These are phyloP conservation scores for Cucumis melo DNA, from an alignment of 306 rosid genomes.

Conservation along the genomic window DNA sequence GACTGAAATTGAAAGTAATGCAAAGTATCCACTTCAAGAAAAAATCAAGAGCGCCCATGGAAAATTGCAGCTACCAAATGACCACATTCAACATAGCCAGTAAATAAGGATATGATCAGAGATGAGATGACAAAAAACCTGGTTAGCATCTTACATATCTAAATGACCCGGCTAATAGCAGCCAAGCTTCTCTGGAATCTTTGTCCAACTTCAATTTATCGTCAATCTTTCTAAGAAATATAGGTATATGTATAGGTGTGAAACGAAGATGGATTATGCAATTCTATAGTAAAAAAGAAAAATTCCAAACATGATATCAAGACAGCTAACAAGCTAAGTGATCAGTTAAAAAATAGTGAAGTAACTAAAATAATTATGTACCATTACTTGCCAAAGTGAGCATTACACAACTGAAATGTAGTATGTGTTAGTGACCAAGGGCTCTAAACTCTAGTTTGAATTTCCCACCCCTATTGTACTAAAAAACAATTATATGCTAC, in stretches of 20 bases:
- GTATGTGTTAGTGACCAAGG: too few relatives aligned
- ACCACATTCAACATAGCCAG: background rate
- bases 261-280: background rate
- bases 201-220: background rate
- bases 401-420: too few relatives aligned
- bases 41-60: background rate
- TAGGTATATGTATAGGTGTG: background rate
- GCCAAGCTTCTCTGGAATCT: background rate
- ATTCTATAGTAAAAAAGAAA: background rate
- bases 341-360: background rate
- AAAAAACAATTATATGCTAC: background rate
- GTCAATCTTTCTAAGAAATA: background rate
- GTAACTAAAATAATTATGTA: background rate
- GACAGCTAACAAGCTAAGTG: background rate
- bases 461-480: too few relatives aligned
- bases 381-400: too few relatives aligned
- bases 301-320: background rate
- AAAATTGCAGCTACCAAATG: background rate
- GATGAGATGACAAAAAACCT: background rate
- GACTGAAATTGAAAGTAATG: background rate
- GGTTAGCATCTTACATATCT: background rate
- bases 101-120: background rate
- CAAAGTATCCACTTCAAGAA: background rate
- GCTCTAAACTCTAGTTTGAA: too few relatives aligned
- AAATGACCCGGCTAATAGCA: background rate